Evolutionary conservation across 2,329 filamentous ascomycete species (phyloP).

Genomic region (Aspergillus amoenus): DNA sequence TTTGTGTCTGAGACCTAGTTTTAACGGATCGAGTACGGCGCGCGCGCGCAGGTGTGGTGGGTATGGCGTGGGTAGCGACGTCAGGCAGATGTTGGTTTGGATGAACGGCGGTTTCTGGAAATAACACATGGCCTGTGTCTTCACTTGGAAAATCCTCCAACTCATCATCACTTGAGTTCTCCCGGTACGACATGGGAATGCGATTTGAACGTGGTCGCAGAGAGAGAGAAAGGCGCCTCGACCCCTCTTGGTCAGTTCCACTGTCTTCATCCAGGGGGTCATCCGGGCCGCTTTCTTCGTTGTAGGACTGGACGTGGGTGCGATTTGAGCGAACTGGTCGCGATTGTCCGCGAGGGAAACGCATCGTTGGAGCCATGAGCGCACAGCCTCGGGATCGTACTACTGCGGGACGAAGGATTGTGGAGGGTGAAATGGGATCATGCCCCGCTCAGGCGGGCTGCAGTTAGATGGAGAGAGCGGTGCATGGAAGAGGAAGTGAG

Average conservation of each 20-base stretch:
- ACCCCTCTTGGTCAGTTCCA: constrained; percentile 12
- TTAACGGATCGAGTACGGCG: constrained; percentile 20
- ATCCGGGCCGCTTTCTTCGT: constrained; percentile 37
- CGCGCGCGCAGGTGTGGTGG: constrained; percentile 7
- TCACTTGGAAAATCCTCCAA: constrained; percentile 17
- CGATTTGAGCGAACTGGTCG: constrained; percentile 38
- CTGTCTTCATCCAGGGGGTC: constrained; percentile 21
- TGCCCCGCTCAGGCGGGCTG: constrained; percentile 11
- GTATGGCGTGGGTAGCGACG: constrained; percentile 4
- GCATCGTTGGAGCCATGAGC: constrained; percentile 31
- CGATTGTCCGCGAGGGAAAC: constrained; percentile 20
- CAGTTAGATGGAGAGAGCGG: neutral
- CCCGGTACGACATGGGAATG: constrained; percentile 32
- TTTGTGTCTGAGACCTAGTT: constrained; percentile 21
- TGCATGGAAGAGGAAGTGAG: neutral
- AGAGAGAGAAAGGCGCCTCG: constrained; percentile 24
- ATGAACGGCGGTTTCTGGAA: constrained; percentile 3
- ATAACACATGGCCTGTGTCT: constrained; percentile 13
- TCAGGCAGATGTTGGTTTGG: constrained; percentile 12
- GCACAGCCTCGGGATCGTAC: neutral
- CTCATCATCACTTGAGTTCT: constrained; percentile 34
- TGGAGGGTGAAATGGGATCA: constrained; percentile 16
- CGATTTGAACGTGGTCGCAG: constrained; percentile 32
- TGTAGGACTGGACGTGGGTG: constrained; percentile 37
- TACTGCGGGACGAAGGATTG: constrained; percentile 13